Percentiles rank a stretch among this genome's conserved stretches.
Evolutionary conservation across 1,139 yeast genomes (phyloP).

Genomic region (Geotrichum aggregatum): DNA sequence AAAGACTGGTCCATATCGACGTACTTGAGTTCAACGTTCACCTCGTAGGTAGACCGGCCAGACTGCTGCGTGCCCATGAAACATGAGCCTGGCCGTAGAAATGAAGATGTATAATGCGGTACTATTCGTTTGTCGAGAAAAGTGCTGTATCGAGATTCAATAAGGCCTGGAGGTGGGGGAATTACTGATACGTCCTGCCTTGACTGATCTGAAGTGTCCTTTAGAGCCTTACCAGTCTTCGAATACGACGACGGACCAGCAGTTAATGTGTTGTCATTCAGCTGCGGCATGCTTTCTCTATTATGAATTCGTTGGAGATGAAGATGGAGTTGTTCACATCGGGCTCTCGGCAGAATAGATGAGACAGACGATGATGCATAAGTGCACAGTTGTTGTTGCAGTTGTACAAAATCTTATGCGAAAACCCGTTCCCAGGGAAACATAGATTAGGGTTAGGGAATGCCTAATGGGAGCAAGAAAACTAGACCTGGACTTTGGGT

Average conservation of each 20-base stretch:
- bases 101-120: constrained; percentile 24
- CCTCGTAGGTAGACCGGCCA: constrained; percentile 65
- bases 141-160: constrained; percentile 21
- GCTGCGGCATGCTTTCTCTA: constrained; percentile 1
- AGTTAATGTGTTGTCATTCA: background rate
- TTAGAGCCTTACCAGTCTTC: background rate
- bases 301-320: too few species aligned
- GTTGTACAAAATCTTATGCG: too few species aligned
- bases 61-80: constrained; percentile 72
- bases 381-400: too few species aligned
- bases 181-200: background rate
- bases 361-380: too few species aligned
- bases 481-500: too few species aligned
- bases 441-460: too few species aligned
- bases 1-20: constrained; percentile 61
- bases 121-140: constrained; percentile 19
- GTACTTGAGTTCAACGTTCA: constrained; percentile 64
- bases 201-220: background rate
- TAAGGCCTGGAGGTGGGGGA: constrained; percentile 18
- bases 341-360: too few species aligned
- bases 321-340: too few species aligned
- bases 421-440: too few species aligned
- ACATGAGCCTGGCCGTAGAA: constrained; percentile 57
- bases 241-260: background rate
- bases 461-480: too few species aligned